Conservation (phyloP, 495 filamentous ascomycete genomes). For the Daldinia concentrica region DNA sequence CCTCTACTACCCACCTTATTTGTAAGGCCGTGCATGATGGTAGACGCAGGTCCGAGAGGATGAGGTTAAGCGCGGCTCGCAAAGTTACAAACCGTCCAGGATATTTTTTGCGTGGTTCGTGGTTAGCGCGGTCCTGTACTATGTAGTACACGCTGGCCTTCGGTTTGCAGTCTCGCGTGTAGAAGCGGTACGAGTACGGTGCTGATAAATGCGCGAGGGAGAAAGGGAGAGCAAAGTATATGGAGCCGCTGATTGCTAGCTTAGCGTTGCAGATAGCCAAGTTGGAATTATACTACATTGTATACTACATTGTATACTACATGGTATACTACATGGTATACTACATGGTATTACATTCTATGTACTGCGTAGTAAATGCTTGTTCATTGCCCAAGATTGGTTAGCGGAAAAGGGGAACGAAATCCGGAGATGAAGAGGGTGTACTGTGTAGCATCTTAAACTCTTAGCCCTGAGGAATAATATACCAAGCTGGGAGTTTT, state of each 20-base stretch:
- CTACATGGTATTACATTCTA: neutral
- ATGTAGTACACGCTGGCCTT: slow-evolving; percentile 27
- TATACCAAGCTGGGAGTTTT: slow-evolving; percentile 11
- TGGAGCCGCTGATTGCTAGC: slow-evolving; percentile 2
- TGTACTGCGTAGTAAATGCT: slow-evolving; percentile 1
- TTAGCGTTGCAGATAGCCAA: slow-evolving; percentile 17
- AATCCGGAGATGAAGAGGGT: slow-evolving; percentile 19
- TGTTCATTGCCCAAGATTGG: neutral
- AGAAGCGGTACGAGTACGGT: neutral
- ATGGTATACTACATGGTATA: neutral
- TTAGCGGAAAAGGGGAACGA: slow-evolving; percentile 20
- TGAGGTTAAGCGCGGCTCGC: slow-evolving; percentile 45
- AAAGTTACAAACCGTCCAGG: slow-evolving; percentile 34
- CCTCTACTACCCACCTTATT: slow-evolving; percentile 37
- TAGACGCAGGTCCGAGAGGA: slow-evolving; percentile 46
- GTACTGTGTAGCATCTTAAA: slow-evolving; percentile 1
- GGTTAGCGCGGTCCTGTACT: slow-evolving; percentile 29
- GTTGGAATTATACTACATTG: neutral
- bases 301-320: neutral
- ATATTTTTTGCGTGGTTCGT: slow-evolving; percentile 21
- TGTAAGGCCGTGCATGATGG: slow-evolving; percentile 42
- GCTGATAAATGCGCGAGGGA: neutral
- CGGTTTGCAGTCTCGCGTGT: slow-evolving; percentile 30
- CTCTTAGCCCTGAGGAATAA: slow-evolving; percentile 28
- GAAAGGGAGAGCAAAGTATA: neutral